These are phyloP conservation scores for Akanthomyces uredinophilus DNA, from an alignment of 2,329 filamentous ascomycete species.

Conservation along the genomic window DNA sequence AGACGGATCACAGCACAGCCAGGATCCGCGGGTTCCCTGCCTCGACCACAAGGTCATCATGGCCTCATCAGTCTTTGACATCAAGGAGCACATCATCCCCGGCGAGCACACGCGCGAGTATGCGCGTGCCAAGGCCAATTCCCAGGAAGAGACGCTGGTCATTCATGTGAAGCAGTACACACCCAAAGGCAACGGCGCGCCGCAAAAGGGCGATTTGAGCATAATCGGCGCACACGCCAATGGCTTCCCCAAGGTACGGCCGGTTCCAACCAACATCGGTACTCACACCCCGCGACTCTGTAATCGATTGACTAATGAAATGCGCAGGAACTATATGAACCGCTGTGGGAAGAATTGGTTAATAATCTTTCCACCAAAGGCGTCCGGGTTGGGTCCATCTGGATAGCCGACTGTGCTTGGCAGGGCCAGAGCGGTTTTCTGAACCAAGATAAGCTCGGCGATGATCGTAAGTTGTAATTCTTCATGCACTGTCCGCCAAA, in stretches of 20 bases:
- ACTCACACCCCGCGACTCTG: neutral
- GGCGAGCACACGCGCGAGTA: conserved; percentile 81
- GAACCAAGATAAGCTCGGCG: conserved; percentile 71
- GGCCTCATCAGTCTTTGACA: conserved; percentile 45
- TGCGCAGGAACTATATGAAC: conserved; percentile 78
- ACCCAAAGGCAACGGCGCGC: conserved; percentile 62
- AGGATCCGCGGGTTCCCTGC: no score
- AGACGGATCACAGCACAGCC: neutral
- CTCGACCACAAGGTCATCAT: neutral
- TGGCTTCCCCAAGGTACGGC: conserved; percentile 76
- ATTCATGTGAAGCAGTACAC: conserved; percentile 85
- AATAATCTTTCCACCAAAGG: conserved; percentile 50
- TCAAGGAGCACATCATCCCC: conserved; percentile 69
- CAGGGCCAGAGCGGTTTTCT: conserved; percentile 74
- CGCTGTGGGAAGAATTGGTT: conserved; percentile 80
- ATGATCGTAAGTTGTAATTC: conserved; percentile 62
- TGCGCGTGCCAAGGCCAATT: conserved; percentile 62
- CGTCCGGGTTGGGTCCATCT: conserved; percentile 73
- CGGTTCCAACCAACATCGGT: neutral
- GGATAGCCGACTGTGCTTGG: conserved; percentile 84
- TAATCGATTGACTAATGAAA: neutral
- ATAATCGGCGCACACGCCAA: conserved; percentile 87
- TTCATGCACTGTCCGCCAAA: neutral
- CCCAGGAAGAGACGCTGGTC: conserved; percentile 68
- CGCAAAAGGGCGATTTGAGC: conserved; percentile 72